Conservation (phyloP, 371 early-diverging fungal species). For the Mortierella sp. region DNA sequence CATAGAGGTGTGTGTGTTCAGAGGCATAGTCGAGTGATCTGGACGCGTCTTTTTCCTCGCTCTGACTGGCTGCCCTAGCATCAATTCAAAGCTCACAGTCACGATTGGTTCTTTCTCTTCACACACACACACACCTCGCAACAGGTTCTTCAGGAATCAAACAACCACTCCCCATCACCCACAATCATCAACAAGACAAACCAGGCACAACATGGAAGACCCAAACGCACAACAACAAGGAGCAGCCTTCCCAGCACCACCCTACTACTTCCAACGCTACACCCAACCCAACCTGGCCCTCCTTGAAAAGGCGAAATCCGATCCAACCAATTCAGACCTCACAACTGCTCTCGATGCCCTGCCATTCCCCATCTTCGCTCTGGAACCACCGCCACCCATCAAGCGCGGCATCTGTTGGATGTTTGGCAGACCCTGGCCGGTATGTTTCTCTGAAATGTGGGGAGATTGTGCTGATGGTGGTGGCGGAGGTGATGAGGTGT, state of each 20-base stretch:
- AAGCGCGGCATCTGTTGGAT: slow-evolving; percentile 70
- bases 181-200: background rate
- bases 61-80: no score
- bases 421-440: slow-evolving; percentile 83
- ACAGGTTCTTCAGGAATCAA: no score
- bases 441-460: slow-evolving; percentile 39
- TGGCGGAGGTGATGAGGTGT: background rate
- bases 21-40: no score
- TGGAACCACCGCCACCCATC: slow-evolving; percentile 78
- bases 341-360: slow-evolving; percentile 61
- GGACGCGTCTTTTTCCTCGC: no score
- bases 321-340: slow-evolving; percentile 34
- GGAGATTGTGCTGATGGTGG: background rate
- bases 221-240: slow-evolving; percentile 60
- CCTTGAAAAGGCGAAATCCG: slow-evolving; percentile 46
- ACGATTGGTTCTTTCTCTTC: background rate
- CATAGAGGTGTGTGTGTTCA: no score
- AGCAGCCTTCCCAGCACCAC: slow-evolving; percentile 79
- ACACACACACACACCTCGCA: background rate
- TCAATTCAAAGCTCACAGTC: no score
- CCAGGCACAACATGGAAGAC: slow-evolving; percentile 38
- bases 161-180: background rate
- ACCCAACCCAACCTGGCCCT: slow-evolving; percentile 70
- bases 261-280: slow-evolving; percentile 75
- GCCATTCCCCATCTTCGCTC: slow-evolving; percentile 60